Conservation (phyloP, 208 protist species). For the Trypanosomatidae sp. region DNA sequence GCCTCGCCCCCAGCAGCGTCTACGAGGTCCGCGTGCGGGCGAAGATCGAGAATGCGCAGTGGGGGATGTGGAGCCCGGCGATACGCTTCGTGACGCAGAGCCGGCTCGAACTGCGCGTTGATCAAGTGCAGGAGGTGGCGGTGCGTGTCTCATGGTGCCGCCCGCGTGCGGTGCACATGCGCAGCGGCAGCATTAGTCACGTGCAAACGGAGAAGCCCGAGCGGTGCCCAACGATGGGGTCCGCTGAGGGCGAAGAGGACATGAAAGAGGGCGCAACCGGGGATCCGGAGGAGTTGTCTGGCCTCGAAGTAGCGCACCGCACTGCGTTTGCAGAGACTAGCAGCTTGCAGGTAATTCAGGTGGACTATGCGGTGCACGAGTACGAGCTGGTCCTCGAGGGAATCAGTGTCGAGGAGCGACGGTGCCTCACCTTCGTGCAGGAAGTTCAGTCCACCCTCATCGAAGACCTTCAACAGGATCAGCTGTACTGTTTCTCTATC, state of each 20-base stretch:
- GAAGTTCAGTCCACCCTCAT: conserved; percentile 54
- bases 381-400: conserved; percentile 82
- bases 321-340: background rate
- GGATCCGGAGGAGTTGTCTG: background rate
- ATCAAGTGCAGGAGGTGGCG: conserved; percentile 75
- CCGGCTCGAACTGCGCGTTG: conserved; percentile 68
- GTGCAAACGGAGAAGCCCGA: conserved; percentile 2
- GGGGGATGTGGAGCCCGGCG: conserved; percentile 84
- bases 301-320: background rate
- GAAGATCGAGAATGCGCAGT: conserved; percentile 66
- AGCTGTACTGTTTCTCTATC: conserved; percentile 82
- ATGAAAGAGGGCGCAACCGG: conserved; percentile 17
- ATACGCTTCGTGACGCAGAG: conserved; percentile 86
- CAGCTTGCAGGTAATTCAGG: conserved; percentile 50
- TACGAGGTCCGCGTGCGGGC: conserved; percentile 84
- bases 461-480: conserved; percentile 65
- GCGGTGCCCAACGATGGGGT: background rate
- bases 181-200: background rate
- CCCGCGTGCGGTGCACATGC: conserved; percentile 48
- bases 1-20: conserved; percentile 81
- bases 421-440: conserved; percentile 50
- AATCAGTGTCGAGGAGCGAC: conserved; percentile 53
- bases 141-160: conserved; percentile 77
- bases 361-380: conserved; percentile 71
- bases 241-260: conserved; percentile 5